Conservation (phyloP, 1,284 basidiomycete species). For the Bondarzewia mesenterica region DNA sequence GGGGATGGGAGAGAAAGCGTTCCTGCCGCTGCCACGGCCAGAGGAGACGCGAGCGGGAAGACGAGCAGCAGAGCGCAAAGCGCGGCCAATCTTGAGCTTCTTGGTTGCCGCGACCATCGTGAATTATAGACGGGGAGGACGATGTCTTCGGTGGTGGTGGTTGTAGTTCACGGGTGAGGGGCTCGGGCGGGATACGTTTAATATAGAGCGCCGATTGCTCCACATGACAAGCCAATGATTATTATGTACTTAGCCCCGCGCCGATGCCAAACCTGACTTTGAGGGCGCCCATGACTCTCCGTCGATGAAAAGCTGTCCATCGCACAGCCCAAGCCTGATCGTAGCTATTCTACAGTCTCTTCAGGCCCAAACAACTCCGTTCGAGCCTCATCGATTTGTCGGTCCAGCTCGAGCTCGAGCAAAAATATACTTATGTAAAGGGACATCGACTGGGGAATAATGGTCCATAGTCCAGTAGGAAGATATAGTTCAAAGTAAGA, state of each 20-base stretch:
- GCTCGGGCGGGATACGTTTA: not conserved
- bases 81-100: constrained; percentile 38
- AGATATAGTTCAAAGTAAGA: not conserved
- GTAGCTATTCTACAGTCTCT: no score
- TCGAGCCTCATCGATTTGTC: no score
- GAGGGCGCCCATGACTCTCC: no score
- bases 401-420: no score
- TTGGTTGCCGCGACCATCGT: constrained; percentile 27
- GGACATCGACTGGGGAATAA: not conserved
- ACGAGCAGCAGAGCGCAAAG: constrained; percentile 37
- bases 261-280: no score
- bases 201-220: not conserved
- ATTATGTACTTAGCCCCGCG: no score
- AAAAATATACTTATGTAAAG: not conserved
- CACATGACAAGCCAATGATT: not conserved
- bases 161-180: not conserved
- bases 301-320: no score
- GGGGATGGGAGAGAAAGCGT: constrained; percentile 38
- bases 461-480: not conserved
- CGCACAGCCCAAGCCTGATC: no score
- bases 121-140: not conserved
- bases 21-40: constrained; percentile 29
- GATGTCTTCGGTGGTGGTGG: not conserved
- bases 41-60: constrained; percentile 36
- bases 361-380: no score